Conservation (phyloP, 352 stramenopile species). For the Pythium monospermum region DNA sequence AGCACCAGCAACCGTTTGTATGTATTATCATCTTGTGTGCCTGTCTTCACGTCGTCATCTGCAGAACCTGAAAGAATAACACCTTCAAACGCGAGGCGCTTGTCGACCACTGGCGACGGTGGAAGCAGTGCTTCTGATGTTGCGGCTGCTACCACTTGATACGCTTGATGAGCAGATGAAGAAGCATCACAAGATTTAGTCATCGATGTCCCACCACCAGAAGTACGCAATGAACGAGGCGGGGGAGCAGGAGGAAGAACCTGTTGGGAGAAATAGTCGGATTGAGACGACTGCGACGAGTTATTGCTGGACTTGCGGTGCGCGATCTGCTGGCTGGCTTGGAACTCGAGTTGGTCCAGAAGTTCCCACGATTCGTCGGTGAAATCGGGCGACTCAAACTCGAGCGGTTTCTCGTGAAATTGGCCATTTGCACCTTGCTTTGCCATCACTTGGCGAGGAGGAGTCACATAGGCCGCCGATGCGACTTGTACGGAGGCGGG, state of each 20-base stretch:
- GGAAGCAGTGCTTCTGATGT: background rate
- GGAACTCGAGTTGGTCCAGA: slow-evolving; percentile 59
- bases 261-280: slow-evolving; percentile 18
- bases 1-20: slow-evolving; percentile 63
- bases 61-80: background rate
- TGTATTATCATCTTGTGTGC: slow-evolving; percentile 16
- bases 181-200: slow-evolving; percentile 24
- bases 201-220: slow-evolving; percentile 7
- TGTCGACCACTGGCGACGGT: slow-evolving; percentile 7
- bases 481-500: background rate
- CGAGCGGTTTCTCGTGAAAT: slow-evolving; percentile 27
- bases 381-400: slow-evolving; percentile 58
- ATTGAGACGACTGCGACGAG: slow-evolving; percentile 10
- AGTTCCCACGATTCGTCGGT: slow-evolving; percentile 75
- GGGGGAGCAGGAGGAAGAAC: slow-evolving; percentile 22
- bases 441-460: too few species aligned
- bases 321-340: slow-evolving; percentile 43
- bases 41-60: background rate
- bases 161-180: slow-evolving; percentile 10
- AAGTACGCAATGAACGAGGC: slow-evolving; percentile 11
- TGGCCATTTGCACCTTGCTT: too few species aligned
- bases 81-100: slow-evolving; percentile 8
- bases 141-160: slow-evolving; percentile 9
- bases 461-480: slow-evolving; percentile 4
- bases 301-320: slow-evolving; percentile 2